Base-by-base conservation (phyloP, 495 filamentous ascomycete genomes). In the Xylaria grammica region DNA sequence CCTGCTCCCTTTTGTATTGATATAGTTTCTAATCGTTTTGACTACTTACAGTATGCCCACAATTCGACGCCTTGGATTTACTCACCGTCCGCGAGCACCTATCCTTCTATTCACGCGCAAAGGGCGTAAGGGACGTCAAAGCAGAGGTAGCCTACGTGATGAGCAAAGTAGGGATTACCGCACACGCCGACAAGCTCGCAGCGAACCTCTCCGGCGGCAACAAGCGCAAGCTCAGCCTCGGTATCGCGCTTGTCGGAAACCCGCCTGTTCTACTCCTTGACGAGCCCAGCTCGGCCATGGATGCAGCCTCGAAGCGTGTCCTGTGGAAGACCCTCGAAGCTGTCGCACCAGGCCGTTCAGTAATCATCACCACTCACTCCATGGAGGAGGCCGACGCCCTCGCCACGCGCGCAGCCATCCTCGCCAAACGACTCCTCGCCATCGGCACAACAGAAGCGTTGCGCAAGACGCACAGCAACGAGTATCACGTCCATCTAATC, bases 341-440 rank as follows among this genome's bases (percentile, higher is more conserved):
- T 1, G 76, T 88, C 27, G 79, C 78, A 0, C 73, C 77, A 0
- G 84, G 85, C 3, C 79, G 86, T 29, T 78, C 76, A 6, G 71
- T 89, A 0, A 69, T 88, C 0, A 72, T 88, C 9, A 88, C 86
- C 22, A 90, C 87, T 9, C 87, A 90, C 71, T 83, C 79, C 26
- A 89, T 90, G 87, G 87, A 90, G 65, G 87, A 90, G 65, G 88
- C 88, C 17, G 85, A 88, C 62, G 86, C 87, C 10, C 79, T 90
- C 22, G 87, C 87, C 2, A 76, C 82, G 58, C 79, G 85, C 20
- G 87, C 85, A 0, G 87, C 85, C 7, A 88, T 90, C 63, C 76
- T 90, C 61, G 84, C 86, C 9, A 77, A 76, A 56, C 69, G 77
- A 3, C 86, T 90, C 80, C 78, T 90, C 3, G 86, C 87, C 22